Base-by-base conservation (phyloP, 2,329 filamentous ascomycete genomes). In the Chrysosphaeria jannelii region DNA sequence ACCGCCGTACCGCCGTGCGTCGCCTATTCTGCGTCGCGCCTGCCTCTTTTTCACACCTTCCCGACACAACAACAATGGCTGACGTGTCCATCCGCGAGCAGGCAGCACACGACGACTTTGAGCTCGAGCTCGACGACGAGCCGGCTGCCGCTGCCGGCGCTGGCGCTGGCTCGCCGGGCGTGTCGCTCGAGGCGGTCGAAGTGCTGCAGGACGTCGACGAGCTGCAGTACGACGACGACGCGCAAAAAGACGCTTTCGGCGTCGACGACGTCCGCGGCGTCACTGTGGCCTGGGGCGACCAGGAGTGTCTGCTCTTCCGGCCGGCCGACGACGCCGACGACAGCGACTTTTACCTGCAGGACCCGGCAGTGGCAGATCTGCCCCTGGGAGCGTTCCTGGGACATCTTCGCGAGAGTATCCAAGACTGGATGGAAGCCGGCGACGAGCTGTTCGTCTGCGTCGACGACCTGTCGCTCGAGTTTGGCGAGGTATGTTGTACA, bases 371-470 rank as follows among this genome's bases (percentile, higher is more conserved):
- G 3, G 32, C 56, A 10, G 44, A 52, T 19, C 40, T 43, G 8
- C 46, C 44, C 3, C 43, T 58, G 23, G 46, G 48, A 10, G 38
- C 41, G 6, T 39, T 58, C 8, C 33, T 58, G 23, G 35, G 40
- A 10, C 43, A 42, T 5, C 39, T 58, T 14, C 49, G 53, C 14
- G 35, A 38, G 5, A 50, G 55, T 29, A 41, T 58, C 9, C 35
- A 39, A 10, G 41, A 46, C 19, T 54, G 57, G 24, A 35, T 57
- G 3, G 36, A 39, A 5, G 27, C 38, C 4, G 41, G 46, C 10
- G 53, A 58, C 24, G 52, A 57, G 26, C 36, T 58, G 20, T 42
- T 49, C n/a, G 43, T 57, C 19, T 49, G 53, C 28, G 39, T 57
- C 22, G 50, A 57, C 14, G 48, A 54, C 28, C 44, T 58, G 19